Evolutionary conservation across 345 rosid genomes (phyloP).

Genomic region (Populus alba): DNA sequence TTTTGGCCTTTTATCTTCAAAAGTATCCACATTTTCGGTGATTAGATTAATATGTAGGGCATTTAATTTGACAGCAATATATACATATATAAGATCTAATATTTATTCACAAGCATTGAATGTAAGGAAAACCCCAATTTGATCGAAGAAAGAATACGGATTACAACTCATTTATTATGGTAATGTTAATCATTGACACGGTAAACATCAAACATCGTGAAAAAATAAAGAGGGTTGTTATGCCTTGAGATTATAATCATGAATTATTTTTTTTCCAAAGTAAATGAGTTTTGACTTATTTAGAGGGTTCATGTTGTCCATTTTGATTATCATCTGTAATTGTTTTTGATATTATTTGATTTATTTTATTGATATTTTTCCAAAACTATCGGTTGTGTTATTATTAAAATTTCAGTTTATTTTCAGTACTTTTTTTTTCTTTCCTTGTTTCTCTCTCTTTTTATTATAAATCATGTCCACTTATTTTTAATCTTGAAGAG

Average conservation of each 20-base stretch:
- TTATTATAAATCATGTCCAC: too few relatives aligned
- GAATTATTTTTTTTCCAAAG: too few relatives aligned
- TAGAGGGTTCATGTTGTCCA: accelerated
- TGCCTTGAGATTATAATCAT: too few relatives aligned
- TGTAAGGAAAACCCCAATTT: background rate
- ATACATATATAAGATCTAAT: background rate
- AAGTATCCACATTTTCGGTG: slow-evolving; percentile 18
- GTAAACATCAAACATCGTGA: too few relatives aligned
- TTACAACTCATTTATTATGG: too few relatives aligned
- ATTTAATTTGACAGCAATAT: slow-evolving; percentile 11
- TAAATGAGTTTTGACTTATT: too few relatives aligned
- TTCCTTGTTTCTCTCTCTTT: accelerated
- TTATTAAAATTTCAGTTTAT: accelerated
- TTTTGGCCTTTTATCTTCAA: slow-evolving; percentile 18
- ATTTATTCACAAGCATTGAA: too few relatives aligned
- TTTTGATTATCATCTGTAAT: accelerated
- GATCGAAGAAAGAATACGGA: background rate
- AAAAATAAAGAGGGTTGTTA: too few relatives aligned
- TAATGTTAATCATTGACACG: too few relatives aligned
- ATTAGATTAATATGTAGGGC: slow-evolving; percentile 20
- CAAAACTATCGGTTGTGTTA: accelerated
- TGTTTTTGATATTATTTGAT: accelerated
- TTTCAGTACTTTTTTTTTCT: too few relatives aligned
- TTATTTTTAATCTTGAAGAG: too few relatives aligned
- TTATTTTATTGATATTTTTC: too few relatives aligned